Percentiles rank a stretch among this genome's conserved stretches.
phyloP scores from a whole-genome alignment of 805 yeast genomes.

The Clavispora vitiphila region DNA sequence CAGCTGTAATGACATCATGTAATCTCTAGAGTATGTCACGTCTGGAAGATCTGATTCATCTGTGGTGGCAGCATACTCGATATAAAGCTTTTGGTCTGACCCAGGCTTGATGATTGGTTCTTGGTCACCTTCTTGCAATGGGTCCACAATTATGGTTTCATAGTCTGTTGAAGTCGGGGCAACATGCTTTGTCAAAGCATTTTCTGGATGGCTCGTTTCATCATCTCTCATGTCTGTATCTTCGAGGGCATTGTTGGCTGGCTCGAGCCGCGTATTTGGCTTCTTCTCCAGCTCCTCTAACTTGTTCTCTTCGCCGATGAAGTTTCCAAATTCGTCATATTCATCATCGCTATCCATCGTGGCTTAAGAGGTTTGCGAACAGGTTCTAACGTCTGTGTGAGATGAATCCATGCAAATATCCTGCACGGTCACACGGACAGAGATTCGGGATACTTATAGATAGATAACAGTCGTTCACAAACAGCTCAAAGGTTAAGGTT shows the following conservation, averaged over 20 bases:
- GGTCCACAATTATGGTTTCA: conserved; percentile 14
- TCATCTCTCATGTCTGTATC: background rate
- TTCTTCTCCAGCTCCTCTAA: background rate
- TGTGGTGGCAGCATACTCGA: conserved; percentile 28
- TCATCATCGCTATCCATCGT: conserved; percentile 55
- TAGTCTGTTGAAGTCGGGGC: background rate
- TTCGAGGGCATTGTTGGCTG: conserved; percentile 11
- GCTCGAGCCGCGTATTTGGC: background rate
- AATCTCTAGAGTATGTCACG: conserved; percentile 57
- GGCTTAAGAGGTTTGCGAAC: background rate
- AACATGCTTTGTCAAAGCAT: background rate
- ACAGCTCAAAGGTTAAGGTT: too few relatives aligned
- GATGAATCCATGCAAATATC: too few relatives aligned
- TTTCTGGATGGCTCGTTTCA: background rate
- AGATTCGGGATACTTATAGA: too few relatives aligned
- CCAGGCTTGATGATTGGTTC: conserved; percentile 65
- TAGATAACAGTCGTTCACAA: too few relatives aligned
- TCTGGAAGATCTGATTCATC: conserved; percentile 44
- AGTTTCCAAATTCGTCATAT: conserved; percentile 81
- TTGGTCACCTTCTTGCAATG: conserved; percentile 16
- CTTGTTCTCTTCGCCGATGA: conserved; percentile 45
- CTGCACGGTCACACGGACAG: too few relatives aligned
- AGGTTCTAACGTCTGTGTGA: background rate
- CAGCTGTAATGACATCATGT: conserved; percentile 45
- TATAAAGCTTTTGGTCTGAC: conserved; percentile 33